Conservation (phyloP, 2,329 filamentous ascomycete species). For the Fusarium sp. region DNA sequence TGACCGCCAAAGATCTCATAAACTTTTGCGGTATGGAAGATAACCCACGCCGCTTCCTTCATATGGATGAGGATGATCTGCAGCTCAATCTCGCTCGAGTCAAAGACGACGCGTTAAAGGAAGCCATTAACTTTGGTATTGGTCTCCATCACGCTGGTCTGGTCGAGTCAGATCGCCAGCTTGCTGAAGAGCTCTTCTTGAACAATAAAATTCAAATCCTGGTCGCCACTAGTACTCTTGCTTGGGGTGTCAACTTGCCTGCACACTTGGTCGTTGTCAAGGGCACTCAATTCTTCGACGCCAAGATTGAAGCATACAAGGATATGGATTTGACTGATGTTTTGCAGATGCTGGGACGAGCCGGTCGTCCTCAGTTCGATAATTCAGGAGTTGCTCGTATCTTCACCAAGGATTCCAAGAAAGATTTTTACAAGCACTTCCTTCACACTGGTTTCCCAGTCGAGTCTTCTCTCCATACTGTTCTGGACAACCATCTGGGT, state of each 20-base stretch:
- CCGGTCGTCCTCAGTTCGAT: conserved; percentile 96
- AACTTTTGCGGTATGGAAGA: conserved; percentile 99
- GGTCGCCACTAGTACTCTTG: conserved; percentile 93
- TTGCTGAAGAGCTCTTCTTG: conserved; percentile 93
- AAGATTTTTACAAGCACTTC: conserved; percentile 99
- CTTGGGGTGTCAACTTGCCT: conserved; percentile 98
- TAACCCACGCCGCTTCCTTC: conserved; percentile 90
- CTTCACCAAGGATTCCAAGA: conserved; percentile 97
- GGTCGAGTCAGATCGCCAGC: conserved; percentile 90
- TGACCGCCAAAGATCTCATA: conserved; percentile 96
- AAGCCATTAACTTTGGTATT: conserved; percentile 97
- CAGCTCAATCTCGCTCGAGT: conserved; percentile 88
- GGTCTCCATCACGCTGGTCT: conserved; percentile 97
- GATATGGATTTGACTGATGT: conserved; percentile 99
- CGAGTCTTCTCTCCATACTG: conserved; percentile 94
- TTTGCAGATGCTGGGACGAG: conserved; percentile 95
- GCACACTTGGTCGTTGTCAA: conserved; percentile 98
- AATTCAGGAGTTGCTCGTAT: conserved; percentile 95
- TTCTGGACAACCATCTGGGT: conserved; percentile 95
- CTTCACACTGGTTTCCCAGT: conserved; percentile 97
- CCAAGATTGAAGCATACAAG: conserved; percentile 96
- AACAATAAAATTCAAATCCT: conserved; percentile 99
- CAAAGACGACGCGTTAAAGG: conserved; percentile 91
- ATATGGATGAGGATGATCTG: conserved; percentile 94
- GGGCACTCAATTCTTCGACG: conserved; percentile 97